These are phyloP conservation scores for Spizellomyces sp. DNA, from an alignment of 192 early-diverging fungal genomes.

Conservation along the genomic window DNA sequence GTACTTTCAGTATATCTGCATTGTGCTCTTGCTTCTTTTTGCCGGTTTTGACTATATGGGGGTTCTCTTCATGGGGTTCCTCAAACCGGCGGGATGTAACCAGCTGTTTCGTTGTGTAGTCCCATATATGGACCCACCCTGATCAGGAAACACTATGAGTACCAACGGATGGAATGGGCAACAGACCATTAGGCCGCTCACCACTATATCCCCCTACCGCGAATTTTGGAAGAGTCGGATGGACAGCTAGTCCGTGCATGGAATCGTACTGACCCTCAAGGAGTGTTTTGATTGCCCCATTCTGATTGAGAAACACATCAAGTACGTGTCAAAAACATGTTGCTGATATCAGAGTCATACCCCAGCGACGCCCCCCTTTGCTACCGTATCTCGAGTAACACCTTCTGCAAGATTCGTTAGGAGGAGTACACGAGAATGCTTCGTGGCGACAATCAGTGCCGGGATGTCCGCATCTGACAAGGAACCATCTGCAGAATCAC, in stretches of 20 bases:
- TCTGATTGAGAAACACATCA: too few relatives aligned
- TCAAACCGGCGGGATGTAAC: slow-evolving; percentile 41
- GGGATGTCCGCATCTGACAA: slow-evolving; percentile 38
- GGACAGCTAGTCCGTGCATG: slow-evolving; percentile 40
- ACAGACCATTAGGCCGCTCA: slow-evolving; percentile 2
- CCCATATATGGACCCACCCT: slow-evolving; percentile 52
- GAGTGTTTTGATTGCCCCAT: slow-evolving; percentile 7
- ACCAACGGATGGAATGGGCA: background rate
- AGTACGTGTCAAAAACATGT: too few relatives aligned
- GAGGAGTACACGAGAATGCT: slow-evolving; percentile 37
- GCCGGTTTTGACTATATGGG: slow-evolving; percentile 4
- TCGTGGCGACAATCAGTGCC: slow-evolving; percentile 48
- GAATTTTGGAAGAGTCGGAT: slow-evolving; percentile 43
- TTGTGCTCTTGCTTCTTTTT: slow-evolving; percentile 5
- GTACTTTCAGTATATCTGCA: slow-evolving; percentile 32
- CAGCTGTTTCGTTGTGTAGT: slow-evolving; percentile 44
- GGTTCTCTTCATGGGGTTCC: slow-evolving; percentile 24
- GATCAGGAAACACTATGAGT: background rate
- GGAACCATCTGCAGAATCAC: background rate
- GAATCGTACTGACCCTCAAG: slow-evolving; percentile 45
- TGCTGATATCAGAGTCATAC: too few relatives aligned
- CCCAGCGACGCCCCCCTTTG: too few relatives aligned
- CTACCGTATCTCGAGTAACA: too few relatives aligned
- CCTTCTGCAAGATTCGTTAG: background rate
- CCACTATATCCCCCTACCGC: slow-evolving; percentile 48